Conservation (phyloP, 345 rosid genomes). For the Rhizophora mangle region DNA sequence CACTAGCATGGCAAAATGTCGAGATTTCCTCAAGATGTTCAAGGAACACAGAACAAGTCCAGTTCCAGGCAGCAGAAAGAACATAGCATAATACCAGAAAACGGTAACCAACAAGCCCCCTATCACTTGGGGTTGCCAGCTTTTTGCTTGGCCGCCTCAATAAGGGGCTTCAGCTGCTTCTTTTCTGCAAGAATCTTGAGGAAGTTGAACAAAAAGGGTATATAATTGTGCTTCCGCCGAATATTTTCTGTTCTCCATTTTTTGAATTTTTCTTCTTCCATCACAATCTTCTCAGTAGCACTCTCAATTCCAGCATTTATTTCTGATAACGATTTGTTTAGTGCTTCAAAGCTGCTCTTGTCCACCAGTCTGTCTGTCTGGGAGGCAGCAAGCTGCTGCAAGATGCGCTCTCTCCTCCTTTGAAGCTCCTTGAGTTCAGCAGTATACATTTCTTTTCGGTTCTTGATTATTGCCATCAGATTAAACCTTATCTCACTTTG, state of each 20-base stretch:
- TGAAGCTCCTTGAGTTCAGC: slow-evolving; percentile 89
- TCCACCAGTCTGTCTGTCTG: slow-evolving; percentile 56
- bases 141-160: slow-evolving; percentile 97
- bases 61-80: no score
- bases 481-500: slow-evolving; percentile 93
- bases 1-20: no score
- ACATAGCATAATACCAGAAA: no score
- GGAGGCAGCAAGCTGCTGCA: slow-evolving; percentile 55
- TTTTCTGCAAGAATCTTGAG: slow-evolving; percentile 97
- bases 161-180: slow-evolving; percentile 96
- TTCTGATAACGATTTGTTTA: slow-evolving; percentile 62
- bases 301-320: slow-evolving; percentile 71
- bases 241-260: slow-evolving; percentile 96
- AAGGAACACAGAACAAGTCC: no score
- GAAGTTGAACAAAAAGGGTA: slow-evolving; percentile 91
- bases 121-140: slow-evolving; percentile 32
- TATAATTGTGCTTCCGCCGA: slow-evolving; percentile 93
- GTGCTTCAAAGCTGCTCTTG: slow-evolving; percentile 44
- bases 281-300: slow-evolving; percentile 75
- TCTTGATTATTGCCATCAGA: slow-evolving; percentile 87
- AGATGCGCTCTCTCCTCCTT: slow-evolving; percentile 69
- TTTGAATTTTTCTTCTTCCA: slow-evolving; percentile 94
- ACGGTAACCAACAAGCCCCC: not conserved
- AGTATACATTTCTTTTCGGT: slow-evolving; percentile 80
- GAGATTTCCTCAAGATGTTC: no score